A percentile compares a stretch with the other conserved stretches of the same genome.
Conservation (phyloP, 306 rosid species). For the Calophaca sinica region DNA sequence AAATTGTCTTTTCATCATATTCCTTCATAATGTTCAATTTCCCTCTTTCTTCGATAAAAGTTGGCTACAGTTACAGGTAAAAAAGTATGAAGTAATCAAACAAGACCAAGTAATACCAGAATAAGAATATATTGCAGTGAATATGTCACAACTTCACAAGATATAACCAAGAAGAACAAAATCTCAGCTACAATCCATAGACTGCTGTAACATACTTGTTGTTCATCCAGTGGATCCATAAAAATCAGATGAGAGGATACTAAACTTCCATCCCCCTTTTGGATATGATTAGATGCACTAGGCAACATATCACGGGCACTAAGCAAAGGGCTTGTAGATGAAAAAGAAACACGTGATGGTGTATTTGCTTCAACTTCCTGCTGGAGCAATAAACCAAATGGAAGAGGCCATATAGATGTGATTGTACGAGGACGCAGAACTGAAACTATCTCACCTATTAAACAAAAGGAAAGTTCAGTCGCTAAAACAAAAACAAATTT, state of each 20-base stretch:
- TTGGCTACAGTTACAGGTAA: slow-evolving; percentile 53
- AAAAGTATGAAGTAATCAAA: slow-evolving; percentile 8
- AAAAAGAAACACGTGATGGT: slow-evolving; percentile 54
- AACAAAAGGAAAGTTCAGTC: slow-evolving; percentile 40
- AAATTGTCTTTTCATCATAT: slow-evolving; percentile 93
- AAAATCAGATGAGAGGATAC: slow-evolving; percentile 80
- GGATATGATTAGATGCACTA: slow-evolving; percentile 56
- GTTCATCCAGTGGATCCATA: slow-evolving; percentile 88
- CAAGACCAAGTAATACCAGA: slow-evolving; percentile 26
- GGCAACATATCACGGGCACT: slow-evolving; percentile 59
- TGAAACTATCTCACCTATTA: slow-evolving; percentile 83
- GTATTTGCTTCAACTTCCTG: slow-evolving; percentile 71
- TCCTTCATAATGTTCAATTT: slow-evolving; percentile 86
- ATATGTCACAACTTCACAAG: slow-evolving; percentile 32
- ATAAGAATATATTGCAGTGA: slow-evolving; percentile 30
- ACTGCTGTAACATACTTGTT: slow-evolving; percentile 57
- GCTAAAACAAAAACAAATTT: slow-evolving; percentile 19
- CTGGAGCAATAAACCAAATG: slow-evolving; percentile 90
- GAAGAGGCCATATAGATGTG: slow-evolving; percentile 88
- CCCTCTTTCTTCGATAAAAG: slow-evolving; percentile 89
- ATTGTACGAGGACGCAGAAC: slow-evolving; percentile 67
- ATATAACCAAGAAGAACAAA: slow-evolving; percentile 26
- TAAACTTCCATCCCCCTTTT: slow-evolving; percentile 66
- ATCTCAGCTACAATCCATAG: slow-evolving; percentile 38
- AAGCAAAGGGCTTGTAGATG: slow-evolving; percentile 72